phyloP scores from a whole-genome alignment of 805 yeast genomes.

The Myxozyma neotropica region DNA sequence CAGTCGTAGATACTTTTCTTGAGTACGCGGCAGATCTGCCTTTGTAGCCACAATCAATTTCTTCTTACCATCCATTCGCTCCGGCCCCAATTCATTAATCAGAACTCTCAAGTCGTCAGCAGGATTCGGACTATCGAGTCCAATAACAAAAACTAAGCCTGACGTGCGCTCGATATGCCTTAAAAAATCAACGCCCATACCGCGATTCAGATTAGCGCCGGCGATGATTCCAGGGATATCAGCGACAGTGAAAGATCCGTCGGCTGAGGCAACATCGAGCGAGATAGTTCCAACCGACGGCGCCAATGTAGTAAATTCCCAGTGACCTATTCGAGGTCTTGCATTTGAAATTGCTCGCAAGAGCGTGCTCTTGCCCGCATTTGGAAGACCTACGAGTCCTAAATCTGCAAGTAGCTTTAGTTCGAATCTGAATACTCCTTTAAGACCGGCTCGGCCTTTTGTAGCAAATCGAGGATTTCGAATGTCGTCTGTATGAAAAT shows the following conservation, averaged over 20 bases:
- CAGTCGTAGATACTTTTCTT: slow-evolving; percentile 52
- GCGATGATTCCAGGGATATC: slow-evolving; percentile 95
- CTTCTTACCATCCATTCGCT: slow-evolving; percentile 60
- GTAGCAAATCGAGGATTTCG: slow-evolving; percentile 91
- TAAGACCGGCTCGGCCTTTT: slow-evolving; percentile 70
- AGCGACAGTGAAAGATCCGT: slow-evolving; percentile 79
- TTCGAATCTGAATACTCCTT: slow-evolving; percentile 73
- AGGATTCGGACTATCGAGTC: slow-evolving; percentile 70
- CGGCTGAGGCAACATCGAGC: slow-evolving; percentile 57
- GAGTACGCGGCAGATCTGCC: slow-evolving; percentile 67
- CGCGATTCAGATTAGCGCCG: slow-evolving; percentile 81
- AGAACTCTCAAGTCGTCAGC: slow-evolving; percentile 63
- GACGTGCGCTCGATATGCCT: slow-evolving; percentile 91
- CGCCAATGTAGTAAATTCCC: slow-evolving; percentile 93
- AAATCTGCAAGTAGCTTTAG: slow-evolving; percentile 86
- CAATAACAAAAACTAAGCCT: slow-evolving; percentile 84
- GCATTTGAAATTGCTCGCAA: slow-evolving; percentile 86
- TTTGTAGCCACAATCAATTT: slow-evolving; percentile 88
- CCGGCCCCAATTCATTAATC: slow-evolving; percentile 69
- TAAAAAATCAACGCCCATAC: slow-evolving; percentile 91
- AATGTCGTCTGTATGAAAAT: slow-evolving; percentile 77
- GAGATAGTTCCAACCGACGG: slow-evolving; percentile 90
- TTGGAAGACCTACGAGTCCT: slow-evolving; percentile 93
- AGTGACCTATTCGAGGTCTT: slow-evolving; percentile 87
- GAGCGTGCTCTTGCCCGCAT: slow-evolving; percentile 93